Percentiles rank a stretch among this genome's conserved stretches.
Evolutionary conservation across 2,329 filamentous ascomycete species (phyloP).

Genomic region (Talaromyces islandicus): DNA sequence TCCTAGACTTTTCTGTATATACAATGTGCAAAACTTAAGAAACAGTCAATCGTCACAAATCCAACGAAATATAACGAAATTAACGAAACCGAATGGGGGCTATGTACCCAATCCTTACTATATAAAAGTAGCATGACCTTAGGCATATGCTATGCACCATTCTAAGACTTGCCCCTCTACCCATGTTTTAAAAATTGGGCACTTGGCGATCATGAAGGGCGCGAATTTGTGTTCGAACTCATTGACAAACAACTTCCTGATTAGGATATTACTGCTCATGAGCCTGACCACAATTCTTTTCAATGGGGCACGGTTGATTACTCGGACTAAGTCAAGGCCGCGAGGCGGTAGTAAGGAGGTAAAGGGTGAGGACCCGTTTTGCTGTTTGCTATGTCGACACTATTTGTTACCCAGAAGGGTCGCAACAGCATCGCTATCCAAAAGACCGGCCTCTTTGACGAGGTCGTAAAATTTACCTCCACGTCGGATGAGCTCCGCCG

Average conservation of each 20-base stretch:
- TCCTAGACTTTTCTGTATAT: neutral
- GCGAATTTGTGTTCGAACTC: neutral
- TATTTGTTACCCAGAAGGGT: slow-evolving; percentile 11
- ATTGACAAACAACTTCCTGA: neutral
- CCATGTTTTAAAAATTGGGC: neutral
- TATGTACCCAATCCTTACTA: neutral
- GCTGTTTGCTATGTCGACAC: slow-evolving; percentile 2
- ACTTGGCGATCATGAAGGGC: neutral
- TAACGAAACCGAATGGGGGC: neutral
- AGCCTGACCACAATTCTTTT: neutral
- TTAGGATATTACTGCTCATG: slow-evolving; percentile 1
- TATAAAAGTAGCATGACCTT: neutral
- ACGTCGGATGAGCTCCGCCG: slow-evolving; percentile 66
- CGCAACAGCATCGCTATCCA: slow-evolving; percentile 41
- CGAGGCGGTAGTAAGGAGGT: neutral
- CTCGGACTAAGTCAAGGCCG: neutral
- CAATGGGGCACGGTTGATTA: neutral
- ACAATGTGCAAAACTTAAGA: neutral
- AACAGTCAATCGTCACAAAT: neutral
- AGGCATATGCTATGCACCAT: neutral
- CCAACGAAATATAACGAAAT: neutral
- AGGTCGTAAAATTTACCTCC: slow-evolving; percentile 81
- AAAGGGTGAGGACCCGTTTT: neutral
- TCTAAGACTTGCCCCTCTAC: neutral
- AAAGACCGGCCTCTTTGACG: slow-evolving; percentile 81